These are phyloP conservation scores for Agarophyton chilense DNA, from an alignment of 23 red algal genomes.

Conservation along the genomic window DNA sequence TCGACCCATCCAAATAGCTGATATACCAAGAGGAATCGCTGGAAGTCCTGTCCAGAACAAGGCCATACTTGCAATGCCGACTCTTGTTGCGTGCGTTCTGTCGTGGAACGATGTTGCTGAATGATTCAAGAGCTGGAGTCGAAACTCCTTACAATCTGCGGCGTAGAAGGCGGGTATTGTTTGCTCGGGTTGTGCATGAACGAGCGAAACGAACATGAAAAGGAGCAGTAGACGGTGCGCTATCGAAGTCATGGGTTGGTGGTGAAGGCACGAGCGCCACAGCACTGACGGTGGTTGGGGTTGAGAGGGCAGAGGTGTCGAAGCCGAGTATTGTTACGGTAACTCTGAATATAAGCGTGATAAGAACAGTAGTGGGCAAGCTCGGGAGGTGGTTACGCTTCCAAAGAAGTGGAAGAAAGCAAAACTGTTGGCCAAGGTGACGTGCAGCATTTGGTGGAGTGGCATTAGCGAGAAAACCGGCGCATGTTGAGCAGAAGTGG, in stretches of 20 bases:
- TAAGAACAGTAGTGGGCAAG: not conserved
- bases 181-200: not conserved
- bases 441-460: not conserved
- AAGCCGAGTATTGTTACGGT: conserved; percentile 24
- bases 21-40: conserved; percentile 18
- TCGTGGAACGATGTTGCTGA: conserved; percentile 15
- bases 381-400: not conserved
- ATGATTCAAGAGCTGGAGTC: conserved; percentile 9
- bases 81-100: conserved; percentile 9
- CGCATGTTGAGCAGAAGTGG: not conserved
- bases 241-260: not conserved
- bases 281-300: not conserved
- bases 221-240: not conserved
- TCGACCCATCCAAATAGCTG: conserved; percentile 39
- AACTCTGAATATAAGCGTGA: conserved; percentile 17
- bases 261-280: not conserved
- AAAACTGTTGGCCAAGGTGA: not conserved
- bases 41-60: conserved; percentile 58
- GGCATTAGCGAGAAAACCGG: not conserved
- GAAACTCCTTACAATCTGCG: conserved; percentile 40
- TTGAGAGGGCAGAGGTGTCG: not conserved
- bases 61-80: conserved; percentile 44
- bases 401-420: not conserved
- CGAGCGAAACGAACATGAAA: not conserved
- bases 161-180: conserved; percentile 25